A percentile compares a stretch with the other conserved stretches of the same genome.
Conservation (phyloP, 192 early-diverging fungal species). For the Backusella sp. region DNA sequence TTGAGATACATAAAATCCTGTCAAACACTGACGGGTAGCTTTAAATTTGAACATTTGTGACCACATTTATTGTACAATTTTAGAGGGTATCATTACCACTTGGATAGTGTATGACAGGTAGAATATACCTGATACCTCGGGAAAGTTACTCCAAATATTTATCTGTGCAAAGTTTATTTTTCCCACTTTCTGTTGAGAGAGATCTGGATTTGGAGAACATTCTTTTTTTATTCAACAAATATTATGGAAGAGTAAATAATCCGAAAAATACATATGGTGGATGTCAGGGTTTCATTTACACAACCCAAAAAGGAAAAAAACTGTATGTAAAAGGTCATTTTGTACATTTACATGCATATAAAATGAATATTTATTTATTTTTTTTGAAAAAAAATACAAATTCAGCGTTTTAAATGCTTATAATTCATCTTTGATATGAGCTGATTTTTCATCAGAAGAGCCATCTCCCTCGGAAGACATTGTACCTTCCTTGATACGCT, state of each 20-base stretch:
- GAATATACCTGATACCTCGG: not conserved
- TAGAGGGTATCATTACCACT: not conserved
- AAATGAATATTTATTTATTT: not conserved
- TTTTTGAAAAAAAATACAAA: not conserved
- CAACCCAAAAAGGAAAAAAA: not conserved
- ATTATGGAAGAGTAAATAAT: not conserved
- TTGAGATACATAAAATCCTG: not conserved
- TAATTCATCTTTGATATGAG: slow-evolving; percentile 1
- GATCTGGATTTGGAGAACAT: not conserved
- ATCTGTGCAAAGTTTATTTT: not conserved
- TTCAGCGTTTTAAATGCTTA: not conserved
- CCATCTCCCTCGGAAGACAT: not conserved
- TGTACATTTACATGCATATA: not conserved
- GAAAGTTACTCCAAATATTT: not conserved
- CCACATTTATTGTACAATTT: not conserved
- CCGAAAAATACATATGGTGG: not conserved
- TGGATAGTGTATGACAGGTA: not conserved
- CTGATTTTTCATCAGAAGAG: not conserved
- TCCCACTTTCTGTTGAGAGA: too few relatives aligned
- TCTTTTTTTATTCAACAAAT: not conserved
- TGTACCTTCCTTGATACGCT: not conserved
- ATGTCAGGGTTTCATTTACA: not conserved
- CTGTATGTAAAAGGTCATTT: not conserved
- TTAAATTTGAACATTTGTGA: not conserved
- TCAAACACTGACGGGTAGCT: not conserved